Conservation (phyloP, 495 filamentous ascomycete genomes). For the Aspergillus nanangensis region DNA sequence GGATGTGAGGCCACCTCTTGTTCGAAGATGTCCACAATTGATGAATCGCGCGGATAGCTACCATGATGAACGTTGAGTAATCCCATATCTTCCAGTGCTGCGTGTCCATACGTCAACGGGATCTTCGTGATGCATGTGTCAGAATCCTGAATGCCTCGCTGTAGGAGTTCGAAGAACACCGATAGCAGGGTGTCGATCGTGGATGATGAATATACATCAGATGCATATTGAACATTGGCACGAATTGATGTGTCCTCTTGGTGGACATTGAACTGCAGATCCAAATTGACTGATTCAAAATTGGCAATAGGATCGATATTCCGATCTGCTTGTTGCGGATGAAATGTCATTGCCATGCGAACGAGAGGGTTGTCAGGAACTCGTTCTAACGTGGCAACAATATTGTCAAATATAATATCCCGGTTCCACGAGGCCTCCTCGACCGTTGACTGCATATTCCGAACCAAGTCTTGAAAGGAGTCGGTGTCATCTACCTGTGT, state of each 20-base stretch:
- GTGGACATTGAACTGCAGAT: constrained; percentile 1
- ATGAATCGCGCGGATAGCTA: not conserved
- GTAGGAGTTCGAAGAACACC: not conserved
- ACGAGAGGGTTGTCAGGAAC: not conserved
- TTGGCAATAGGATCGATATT: not conserved
- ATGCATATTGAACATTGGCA: not conserved
- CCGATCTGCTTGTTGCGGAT: not conserved
- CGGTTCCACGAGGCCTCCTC: not conserved
- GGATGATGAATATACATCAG: not conserved
- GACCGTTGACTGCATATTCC: not conserved
- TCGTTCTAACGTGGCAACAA: not conserved
- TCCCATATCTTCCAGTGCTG: not conserved
- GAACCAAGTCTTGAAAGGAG: not conserved
- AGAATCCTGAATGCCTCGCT: not conserved
- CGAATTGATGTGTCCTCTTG: not conserved
- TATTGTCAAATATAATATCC: not conserved
- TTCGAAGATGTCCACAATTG: constrained; percentile 1
- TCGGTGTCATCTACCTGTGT: not conserved
- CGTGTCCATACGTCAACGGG: not conserved
- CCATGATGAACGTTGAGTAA: not conserved
- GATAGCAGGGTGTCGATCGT: not conserved
- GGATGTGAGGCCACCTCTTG: not conserved
- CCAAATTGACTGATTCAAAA: not conserved
- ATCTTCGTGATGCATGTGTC: not conserved
- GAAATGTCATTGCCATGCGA: not conserved